Percentiles rank a stretch among this genome's conserved stretches.
These are phyloP conservation scores for Medicago arabica DNA, from an alignment of 306 rosid species.

Conservation along the genomic window DNA sequence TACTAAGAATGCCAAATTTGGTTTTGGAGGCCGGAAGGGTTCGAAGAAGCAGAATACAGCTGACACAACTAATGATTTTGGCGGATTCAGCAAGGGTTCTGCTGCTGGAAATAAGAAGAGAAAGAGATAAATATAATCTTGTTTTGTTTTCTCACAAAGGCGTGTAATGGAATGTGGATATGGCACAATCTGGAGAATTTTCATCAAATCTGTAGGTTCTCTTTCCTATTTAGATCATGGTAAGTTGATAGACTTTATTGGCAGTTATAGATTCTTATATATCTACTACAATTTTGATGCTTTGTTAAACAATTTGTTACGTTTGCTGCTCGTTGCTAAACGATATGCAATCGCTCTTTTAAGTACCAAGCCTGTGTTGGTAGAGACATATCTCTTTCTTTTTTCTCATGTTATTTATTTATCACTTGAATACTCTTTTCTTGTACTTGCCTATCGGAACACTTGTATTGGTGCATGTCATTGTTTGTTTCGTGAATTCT, in stretches of 20 bases:
- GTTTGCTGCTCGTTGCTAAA: background rate
- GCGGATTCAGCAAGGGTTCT: constrained; percentile 50
- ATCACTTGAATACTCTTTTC: background rate
- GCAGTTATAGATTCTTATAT: constrained; percentile 1
- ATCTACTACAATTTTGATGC: constrained; percentile 16
- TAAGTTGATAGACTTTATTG: background rate
- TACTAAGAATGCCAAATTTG: constrained; percentile 69
- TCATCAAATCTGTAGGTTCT: background rate
- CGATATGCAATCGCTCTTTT: background rate
- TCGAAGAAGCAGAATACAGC: constrained; percentile 71
- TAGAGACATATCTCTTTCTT: background rate
- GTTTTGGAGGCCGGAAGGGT: constrained; percentile 82
- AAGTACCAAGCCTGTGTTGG: constrained; percentile 3
- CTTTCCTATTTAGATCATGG: too few relatives aligned
- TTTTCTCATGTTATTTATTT: background rate
- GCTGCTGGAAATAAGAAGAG: constrained; percentile 56
- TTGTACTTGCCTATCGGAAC: background rate
- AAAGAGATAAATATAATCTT: constrained; percentile 52
- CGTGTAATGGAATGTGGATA: background rate
- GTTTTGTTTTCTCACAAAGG: background rate
- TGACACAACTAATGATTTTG: constrained; percentile 63
- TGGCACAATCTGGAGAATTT: constrained; percentile 8
- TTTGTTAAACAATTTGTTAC: constrained; percentile 27
- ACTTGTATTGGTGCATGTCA: background rate
- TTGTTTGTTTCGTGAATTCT: background rate